Conservation (phyloP, 2,329 filamentous ascomycete genomes). For the Claviceps spartinae region DNA sequence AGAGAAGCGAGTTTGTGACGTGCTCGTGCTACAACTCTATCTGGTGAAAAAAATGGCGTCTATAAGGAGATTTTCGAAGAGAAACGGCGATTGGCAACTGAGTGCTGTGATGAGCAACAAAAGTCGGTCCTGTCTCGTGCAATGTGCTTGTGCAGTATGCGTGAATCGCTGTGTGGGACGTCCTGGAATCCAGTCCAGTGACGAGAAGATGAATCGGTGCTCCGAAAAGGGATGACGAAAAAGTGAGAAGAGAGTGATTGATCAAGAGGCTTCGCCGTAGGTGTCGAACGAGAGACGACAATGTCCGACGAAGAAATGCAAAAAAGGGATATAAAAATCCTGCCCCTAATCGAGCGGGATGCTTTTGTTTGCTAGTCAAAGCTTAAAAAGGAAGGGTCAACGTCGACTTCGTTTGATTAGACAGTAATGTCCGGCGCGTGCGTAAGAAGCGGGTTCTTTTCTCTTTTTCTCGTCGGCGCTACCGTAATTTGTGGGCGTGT, state of each 20-base stretch:
- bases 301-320: neutral
- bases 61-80: neutral
- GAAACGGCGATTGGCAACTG: neutral
- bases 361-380: constrained; percentile 3
- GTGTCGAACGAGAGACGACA: constrained; percentile 1
- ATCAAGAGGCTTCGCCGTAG: neutral
- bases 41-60: neutral
- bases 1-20: neutral
- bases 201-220: neutral
- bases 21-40: neutral
- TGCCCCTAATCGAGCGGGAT: neutral
- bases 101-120: constrained; percentile 1
- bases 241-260: constrained; percentile 3
- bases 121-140: neutral
- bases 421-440: neutral
- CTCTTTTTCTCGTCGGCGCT: neutral
- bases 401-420: constrained; percentile 10
- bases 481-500: neutral
- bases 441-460: neutral
- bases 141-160: neutral
- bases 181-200: constrained; percentile 9
- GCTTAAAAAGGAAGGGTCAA: constrained; percentile 15
- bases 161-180: neutral
- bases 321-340: neutral
- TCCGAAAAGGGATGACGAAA: neutral